These are phyloP conservation scores for Arxiozyma slooffiae DNA, from an alignment of 1,139 yeast genomes.

Conservation along the genomic window DNA sequence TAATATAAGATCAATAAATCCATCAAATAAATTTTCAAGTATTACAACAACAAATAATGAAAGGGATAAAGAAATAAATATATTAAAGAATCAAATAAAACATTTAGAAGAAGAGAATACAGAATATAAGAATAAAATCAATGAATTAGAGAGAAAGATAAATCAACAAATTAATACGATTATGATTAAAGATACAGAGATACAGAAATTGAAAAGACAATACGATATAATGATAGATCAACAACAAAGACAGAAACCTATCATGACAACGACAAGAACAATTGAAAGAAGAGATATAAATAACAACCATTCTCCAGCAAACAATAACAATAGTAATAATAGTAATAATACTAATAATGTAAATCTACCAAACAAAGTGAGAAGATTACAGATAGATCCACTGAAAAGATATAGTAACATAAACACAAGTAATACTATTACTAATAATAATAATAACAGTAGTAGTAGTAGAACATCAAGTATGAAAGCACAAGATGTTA, in stretches of 20 bases:
- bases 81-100: conserved; percentile 16
- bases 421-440: neutral
- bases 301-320: conserved; percentile 17
- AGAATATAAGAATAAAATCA: neutral
- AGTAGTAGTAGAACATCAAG: neutral
- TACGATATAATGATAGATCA: neutral
- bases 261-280: neutral
- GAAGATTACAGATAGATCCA: conserved; percentile 18
- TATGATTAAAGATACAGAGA: neutral
- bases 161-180: conserved; percentile 2
- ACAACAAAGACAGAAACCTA: neutral
- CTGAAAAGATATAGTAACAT: neutral
- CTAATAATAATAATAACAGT: neutral
- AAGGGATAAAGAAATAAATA: conserved; percentile 17
- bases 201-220: conserved; percentile 1
- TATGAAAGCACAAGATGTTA: neutral
- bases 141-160: neutral
- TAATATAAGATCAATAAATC: neutral
- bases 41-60: neutral
- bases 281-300: neutral
- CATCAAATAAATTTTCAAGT: neutral
- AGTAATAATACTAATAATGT: neutral
- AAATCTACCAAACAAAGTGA: conserved; percentile 15
- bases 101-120: neutral
- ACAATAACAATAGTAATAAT: conserved; percentile 1